Evolutionary conservation across 148 eudicot species (phyloP), one percentile per base, ranked within the genome.

Genomic region (Fagopyrum homotropicum): DNA sequence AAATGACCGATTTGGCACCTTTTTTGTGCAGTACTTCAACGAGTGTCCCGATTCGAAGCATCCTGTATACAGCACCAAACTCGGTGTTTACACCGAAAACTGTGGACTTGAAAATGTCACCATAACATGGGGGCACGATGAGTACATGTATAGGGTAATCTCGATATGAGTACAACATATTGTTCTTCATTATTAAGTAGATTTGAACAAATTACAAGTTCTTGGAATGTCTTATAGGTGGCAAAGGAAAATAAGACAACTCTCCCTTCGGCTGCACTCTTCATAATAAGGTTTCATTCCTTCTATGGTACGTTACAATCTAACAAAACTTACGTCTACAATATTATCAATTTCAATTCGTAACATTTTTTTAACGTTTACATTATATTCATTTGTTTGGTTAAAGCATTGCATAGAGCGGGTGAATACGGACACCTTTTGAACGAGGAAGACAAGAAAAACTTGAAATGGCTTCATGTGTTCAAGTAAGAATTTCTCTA

Each of bases 41-140:
- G 75, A 76, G 45, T 75, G 76, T 44, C 82, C 79, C 48, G 79
- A 76, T 64, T 71, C 11, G 4, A 46, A 78, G 26, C 71, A 78
- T 59, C 77, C 81, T 48, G 43, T 64, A 7, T 78, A 78, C 54
- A 73, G 48, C 51, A 78, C 73, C 35, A 73, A 78, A 63, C 22
- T 61, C 22, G 81, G 81, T 17, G 66, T 78, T 1, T 78, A 78
- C 49, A 51, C 43, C 6, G 73, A 73, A 19, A 61, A 64, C 30
- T 48, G 73, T 78, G 81, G 81, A 22, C 73, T 78, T 12, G 73
- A 78, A n/a, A 73, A 78, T 6, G 79, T 80, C 2, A 61, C 30
- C 15, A 76, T 76, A 29, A 70, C 82, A 2, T 79, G 81, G 81
- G 81, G 81, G 6, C 81, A 79, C 14, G 81, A 79, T 19, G 75